Conservation (phyloP, 371 early-diverging fungal species). For the Umbelopsis sp. region DNA sequence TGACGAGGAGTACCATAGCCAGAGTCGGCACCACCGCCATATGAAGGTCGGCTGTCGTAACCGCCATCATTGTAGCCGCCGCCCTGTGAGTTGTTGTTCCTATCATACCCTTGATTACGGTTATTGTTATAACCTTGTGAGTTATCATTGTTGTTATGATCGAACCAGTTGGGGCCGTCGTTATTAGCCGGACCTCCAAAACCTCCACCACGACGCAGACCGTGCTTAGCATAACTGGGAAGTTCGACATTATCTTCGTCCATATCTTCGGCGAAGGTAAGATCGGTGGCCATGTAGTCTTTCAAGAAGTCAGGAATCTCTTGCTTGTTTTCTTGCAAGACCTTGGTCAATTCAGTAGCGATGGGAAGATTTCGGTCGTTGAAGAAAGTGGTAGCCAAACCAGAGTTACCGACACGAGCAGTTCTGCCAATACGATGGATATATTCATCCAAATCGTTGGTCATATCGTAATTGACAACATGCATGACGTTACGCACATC, state of each 20-base stretch:
- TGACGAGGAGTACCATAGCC: constrained; percentile 23
- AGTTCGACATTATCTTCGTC: constrained; percentile 46
- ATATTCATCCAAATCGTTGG: constrained; percentile 79
- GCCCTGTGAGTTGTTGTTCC: constrained; percentile 22
- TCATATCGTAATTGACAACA: constrained; percentile 87
- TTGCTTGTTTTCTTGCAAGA: constrained; percentile 80
- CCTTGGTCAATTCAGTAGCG: constrained; percentile 69
- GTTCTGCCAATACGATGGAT: constrained; percentile 85
- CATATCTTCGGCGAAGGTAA: constrained; percentile 48
- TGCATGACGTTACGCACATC: constrained; percentile 86
- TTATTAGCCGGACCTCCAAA: constrained; percentile 32
- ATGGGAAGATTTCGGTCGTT: constrained; percentile 51
- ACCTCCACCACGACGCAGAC: constrained; percentile 41
- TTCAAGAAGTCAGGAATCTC: constrained; percentile 79
- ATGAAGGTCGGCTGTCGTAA: constrained; percentile 20
- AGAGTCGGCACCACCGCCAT: constrained; percentile 25
- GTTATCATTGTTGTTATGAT: constrained; percentile 6
- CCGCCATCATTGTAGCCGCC: constrained; percentile 20
- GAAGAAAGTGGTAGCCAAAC: constrained; percentile 79
- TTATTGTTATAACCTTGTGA: background rate
- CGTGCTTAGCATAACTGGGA: constrained; percentile 53
- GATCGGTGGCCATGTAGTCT: constrained; percentile 36
- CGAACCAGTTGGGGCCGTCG: constrained; percentile 33
- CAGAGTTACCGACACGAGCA: constrained; percentile 75
- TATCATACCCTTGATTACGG: background rate